Evolutionary conservation across 1,139 yeast species (phyloP).

Genomic region (Sugiyamaella xylanicola): DNA sequence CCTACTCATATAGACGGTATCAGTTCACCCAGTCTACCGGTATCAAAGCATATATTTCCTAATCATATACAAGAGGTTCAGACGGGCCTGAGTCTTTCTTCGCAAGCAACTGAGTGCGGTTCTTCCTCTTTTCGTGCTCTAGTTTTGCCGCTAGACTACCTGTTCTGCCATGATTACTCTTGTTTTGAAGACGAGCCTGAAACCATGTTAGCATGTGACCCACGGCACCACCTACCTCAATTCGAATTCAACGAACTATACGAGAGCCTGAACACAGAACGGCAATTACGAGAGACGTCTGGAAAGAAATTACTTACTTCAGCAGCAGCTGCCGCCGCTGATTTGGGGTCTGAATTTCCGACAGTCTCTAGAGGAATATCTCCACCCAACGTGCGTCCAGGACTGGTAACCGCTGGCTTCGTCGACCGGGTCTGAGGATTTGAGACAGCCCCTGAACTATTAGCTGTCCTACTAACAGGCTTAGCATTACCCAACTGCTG

Average conservation of each 20-base stretch:
- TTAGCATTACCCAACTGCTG: not conserved
- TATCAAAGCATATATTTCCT: not conserved
- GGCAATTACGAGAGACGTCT: too few relatives aligned
- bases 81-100: slow-evolving; percentile 22
- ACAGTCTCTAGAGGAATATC: slow-evolving; percentile 2
- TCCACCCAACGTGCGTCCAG: slow-evolving; percentile 14
- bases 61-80: slow-evolving; percentile 37
- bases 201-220: not conserved
- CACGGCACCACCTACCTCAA: too few relatives aligned
- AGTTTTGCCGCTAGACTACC: slow-evolving; percentile 37
- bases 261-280: too few relatives aligned
- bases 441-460: not conserved
- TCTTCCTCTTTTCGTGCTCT: slow-evolving; percentile 34
- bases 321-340: slow-evolving; percentile 36
- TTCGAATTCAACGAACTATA: not conserved
- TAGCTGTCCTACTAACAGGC: not conserved
- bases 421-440: not conserved
- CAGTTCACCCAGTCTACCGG: too few relatives aligned
- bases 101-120: slow-evolving; percentile 28
- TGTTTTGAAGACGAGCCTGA: slow-evolving; percentile 22
- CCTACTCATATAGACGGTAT: not conserved
- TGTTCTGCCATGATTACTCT: slow-evolving; percentile 12
- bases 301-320: slow-evolving; percentile 26
- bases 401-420: not conserved
- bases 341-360: slow-evolving; percentile 24